These are phyloP conservation scores for Panaeolus cyanescens DNA, from an alignment of 768 basidiomycete species.

Conservation along the genomic window DNA sequence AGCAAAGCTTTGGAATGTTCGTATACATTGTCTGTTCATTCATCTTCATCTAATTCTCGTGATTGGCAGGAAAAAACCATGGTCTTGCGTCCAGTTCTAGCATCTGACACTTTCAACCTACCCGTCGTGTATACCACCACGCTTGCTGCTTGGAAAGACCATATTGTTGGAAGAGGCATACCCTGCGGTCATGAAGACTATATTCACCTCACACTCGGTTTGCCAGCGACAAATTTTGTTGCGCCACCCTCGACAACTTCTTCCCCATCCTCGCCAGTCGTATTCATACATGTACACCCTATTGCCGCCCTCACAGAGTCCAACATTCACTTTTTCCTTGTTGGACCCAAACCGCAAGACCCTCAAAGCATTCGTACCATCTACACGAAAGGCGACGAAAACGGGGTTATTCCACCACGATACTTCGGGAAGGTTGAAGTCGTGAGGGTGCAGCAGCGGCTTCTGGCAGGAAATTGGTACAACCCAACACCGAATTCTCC, in stretches of 20 bases:
- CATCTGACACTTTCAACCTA: neutral
- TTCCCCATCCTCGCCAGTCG: neutral
- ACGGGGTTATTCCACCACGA: neutral
- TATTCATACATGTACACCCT: neutral
- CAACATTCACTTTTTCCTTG: neutral
- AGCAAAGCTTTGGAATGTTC: neutral
- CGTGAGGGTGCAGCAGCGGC: neutral
- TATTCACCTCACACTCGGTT: neutral
- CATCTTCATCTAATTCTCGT: neutral
- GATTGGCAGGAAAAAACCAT: neutral
- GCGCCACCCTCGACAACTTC: neutral
- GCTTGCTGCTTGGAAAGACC: neutral
- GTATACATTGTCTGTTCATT: neutral
- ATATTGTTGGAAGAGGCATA: neutral
- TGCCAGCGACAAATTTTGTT: neutral
- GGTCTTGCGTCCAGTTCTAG: neutral
- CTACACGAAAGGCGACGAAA: neutral
- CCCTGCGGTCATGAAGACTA: neutral
- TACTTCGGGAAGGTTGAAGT: neutral
- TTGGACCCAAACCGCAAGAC: neutral
- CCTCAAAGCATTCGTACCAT: neutral
- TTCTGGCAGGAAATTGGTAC: neutral
- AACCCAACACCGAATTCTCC: no score
- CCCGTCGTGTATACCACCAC: neutral
- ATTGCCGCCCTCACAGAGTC: neutral